Conservation (phyloP, 2,329 filamentous ascomycete genomes). For the Pseudonectria buxi region DNA sequence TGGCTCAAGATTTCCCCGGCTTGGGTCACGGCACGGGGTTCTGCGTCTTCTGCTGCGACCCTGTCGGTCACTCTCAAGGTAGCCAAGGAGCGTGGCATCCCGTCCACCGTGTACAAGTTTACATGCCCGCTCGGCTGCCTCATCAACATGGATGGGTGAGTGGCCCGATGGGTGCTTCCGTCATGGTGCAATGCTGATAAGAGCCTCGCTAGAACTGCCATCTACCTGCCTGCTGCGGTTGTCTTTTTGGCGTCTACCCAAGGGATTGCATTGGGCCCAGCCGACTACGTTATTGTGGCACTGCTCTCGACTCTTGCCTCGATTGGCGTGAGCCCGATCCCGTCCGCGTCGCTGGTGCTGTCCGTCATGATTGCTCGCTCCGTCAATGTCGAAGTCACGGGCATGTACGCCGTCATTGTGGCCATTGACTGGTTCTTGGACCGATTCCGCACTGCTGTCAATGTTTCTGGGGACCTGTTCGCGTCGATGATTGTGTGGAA, state of each 20-base stretch:
- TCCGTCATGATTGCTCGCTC: constrained; percentile 44
- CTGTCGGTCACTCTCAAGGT: constrained; percentile 42
- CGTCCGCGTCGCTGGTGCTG: constrained; percentile 43
- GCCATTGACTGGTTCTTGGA: constrained; percentile 52
- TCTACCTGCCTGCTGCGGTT: constrained; percentile 48
- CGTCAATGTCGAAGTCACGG: constrained; percentile 38
- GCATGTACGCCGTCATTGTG: constrained; percentile 46
- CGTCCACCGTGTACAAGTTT: constrained; percentile 39
- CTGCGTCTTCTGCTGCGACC: constrained; percentile 46
- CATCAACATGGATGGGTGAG: constrained; percentile 44
- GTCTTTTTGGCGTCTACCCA: constrained; percentile 47
- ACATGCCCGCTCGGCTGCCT: constrained; percentile 40
- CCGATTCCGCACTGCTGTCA: constrained; percentile 45
- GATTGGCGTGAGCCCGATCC: constrained; percentile 48
- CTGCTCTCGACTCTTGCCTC: constrained; percentile 44
- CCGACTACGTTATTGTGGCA: constrained; percentile 43
- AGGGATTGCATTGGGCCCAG: constrained; percentile 34
- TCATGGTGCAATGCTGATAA: constrained; percentile 2
- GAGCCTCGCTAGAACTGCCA: constrained; percentile 35
- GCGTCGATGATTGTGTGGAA: constrained; percentile 18
- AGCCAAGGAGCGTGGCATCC: constrained; percentile 32
- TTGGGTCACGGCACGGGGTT: constrained; percentile 50
- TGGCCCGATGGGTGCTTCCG: background rate
- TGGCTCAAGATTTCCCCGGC: constrained; percentile 43
- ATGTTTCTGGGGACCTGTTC: constrained; percentile 45